Conservation (phyloP, 306 rosid species). For the Abrus precatorius region DNA sequence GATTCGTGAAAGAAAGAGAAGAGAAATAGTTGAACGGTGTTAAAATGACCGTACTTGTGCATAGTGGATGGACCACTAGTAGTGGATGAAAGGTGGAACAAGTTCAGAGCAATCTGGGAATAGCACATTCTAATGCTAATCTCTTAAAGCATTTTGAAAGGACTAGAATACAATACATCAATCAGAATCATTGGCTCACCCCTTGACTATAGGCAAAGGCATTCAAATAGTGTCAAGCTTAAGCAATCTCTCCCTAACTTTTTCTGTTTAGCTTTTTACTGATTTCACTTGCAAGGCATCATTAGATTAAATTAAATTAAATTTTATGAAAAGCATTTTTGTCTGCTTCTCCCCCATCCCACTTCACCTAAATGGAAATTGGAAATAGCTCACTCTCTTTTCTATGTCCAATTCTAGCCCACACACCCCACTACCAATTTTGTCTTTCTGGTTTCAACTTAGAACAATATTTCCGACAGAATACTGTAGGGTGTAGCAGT, state of each 20-base stretch:
- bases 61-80: slow-evolving; percentile 30
- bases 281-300: slow-evolving; percentile 20
- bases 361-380: not conserved
- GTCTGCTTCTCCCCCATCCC: not conserved
- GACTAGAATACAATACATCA: not conserved
- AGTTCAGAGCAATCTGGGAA: not conserved
- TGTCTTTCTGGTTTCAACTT: slow-evolving; percentile 19
- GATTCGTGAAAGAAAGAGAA: slow-evolving; percentile 9
- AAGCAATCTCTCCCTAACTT: not conserved
- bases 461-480: slow-evolving; percentile 26
- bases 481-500: not conserved
- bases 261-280: slow-evolving; percentile 26
- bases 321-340: not conserved
- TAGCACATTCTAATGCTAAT: slow-evolving; percentile 22
- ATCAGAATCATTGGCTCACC: not conserved
- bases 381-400: not conserved
- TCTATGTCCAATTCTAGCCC: slow-evolving; percentile 16
- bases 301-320: not conserved
- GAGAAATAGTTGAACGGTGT: not conserved
- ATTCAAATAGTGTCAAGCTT: not conserved
- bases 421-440: slow-evolving; percentile 21
- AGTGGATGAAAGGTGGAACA: not conserved
- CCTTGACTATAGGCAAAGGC: not conserved
- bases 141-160: not conserved
- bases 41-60: not conserved